Evolutionary conservation across 768 basidiomycete species (phyloP), one percentile per base, ranked within the genome.

Genomic region (Leccinum pellstonianum): DNA sequence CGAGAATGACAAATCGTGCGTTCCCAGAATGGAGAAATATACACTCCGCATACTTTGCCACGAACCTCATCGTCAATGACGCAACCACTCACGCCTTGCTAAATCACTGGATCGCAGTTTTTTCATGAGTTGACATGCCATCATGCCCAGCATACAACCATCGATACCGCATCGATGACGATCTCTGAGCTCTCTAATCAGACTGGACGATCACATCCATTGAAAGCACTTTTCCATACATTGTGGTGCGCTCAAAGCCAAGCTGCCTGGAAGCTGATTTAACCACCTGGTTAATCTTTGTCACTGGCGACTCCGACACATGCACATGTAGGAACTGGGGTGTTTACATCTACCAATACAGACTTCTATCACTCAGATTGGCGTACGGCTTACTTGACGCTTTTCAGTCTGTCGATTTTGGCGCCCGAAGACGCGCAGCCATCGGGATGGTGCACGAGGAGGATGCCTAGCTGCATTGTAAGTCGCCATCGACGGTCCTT

Each of bases 381-480:
- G 37, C 15, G 37, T 37, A 0, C 3, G 6, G 14, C 14, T 37
- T 0, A 37, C 37, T n/a, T 12, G 43, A 46, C 64, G 17, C 52
- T 52, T 29, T 29, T 58, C 47, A 52, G 61, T 23, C 63, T 64
- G 17, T 27, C 64, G 12, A 71, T 72, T 49, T 57, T 52, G 61
- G 62, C 63, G 21, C 67, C 73, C 31, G 62, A 72, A 47, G 63
- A 71, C 19, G 60, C 72, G 6, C 62, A 64, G 8, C 72, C 74
- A 3, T 38, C 52, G 7, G 62, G 64, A 31, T 66, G 61, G 64
- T 37, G 6, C 50, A 17, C 8, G 52, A 55, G 23, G 64, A 48
- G 17, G 52, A 65, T 73, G 9, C 54, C 55, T 10, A 62, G 74
- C 37, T 77, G 73, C 64, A 41, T 41, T 73, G 59, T 71, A 74